These are phyloP conservation scores for Suillus subaureus DNA, from an alignment of 768 basidiomycete genomes.

Conservation along the genomic window DNA sequence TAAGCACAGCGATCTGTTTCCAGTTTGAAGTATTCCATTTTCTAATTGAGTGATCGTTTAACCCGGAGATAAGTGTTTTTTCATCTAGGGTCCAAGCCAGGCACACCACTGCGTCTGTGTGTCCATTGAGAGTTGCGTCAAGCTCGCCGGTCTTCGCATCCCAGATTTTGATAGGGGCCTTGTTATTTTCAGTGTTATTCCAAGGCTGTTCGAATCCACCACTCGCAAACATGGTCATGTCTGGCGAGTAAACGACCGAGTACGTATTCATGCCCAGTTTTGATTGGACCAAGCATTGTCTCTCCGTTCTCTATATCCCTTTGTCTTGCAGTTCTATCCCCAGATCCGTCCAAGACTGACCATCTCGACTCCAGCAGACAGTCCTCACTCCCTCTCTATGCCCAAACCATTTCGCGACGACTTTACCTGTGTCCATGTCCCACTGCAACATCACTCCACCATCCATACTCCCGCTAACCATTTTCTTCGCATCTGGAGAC, in stretches of 20 bases:
- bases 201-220: too few species aligned
- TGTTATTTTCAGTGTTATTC: not conserved
- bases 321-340: not conserved
- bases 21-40: not conserved
- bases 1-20: not conserved
- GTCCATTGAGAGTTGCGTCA: not conserved
- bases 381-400: not conserved
- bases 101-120: not conserved
- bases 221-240: not conserved
- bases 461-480: not conserved
- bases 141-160: not conserved
- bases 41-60: accelerated
- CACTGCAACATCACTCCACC: not conserved
- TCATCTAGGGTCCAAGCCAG: not conserved
- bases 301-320: not conserved
- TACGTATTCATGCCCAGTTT: not conserved
- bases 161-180: not conserved
- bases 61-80: not conserved
- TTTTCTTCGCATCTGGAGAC: not conserved
- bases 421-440: not conserved
- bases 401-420: not conserved
- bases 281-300: not conserved
- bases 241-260: not conserved
- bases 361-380: not conserved
- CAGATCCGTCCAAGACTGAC: not conserved